phyloP scores from a whole-genome alignment of 768 basidiomycete species.

The Lentinula boryana region DNA sequence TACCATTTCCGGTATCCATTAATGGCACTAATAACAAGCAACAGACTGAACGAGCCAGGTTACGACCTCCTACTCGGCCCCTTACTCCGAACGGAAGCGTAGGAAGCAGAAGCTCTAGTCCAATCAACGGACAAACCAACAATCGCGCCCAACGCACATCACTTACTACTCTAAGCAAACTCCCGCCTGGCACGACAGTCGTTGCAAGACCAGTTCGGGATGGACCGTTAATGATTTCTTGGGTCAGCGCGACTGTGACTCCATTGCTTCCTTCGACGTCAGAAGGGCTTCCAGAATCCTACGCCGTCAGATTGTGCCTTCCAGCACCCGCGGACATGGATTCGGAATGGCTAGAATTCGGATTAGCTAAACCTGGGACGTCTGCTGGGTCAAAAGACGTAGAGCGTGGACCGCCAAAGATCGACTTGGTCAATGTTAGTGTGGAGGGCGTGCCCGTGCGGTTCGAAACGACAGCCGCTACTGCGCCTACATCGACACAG shows the following conservation, averaged over 20 bases:
- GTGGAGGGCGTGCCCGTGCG: slow-evolving; percentile 61
- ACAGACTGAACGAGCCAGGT: slow-evolving; percentile 9
- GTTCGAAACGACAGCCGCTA: slow-evolving; percentile 44
- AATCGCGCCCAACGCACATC: slow-evolving; percentile 22
- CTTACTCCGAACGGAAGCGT: slow-evolving; percentile 29
- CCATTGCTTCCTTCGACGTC: slow-evolving; percentile 29
- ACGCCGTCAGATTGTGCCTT: slow-evolving; percentile 54
- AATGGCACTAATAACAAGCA: slow-evolving; percentile 11
- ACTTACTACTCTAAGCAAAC: slow-evolving; percentile 15
- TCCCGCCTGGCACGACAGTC: slow-evolving; percentile 8
- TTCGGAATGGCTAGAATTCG: slow-evolving; percentile 75
- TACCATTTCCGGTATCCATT: slow-evolving; percentile 40
- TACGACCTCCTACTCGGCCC: slow-evolving; percentile 20
- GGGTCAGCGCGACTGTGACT: slow-evolving; percentile 47
- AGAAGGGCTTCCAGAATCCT: slow-evolving; percentile 31
- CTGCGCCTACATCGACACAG: slow-evolving; percentile 27
- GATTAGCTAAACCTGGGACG: slow-evolving; percentile 41
- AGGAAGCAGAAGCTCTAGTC: slow-evolving; percentile 6
- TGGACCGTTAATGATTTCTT: slow-evolving; percentile 58
- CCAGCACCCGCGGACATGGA: slow-evolving; percentile 53
- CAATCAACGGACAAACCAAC: not conserved
- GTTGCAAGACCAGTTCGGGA: slow-evolving; percentile 34
- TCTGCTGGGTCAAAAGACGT: slow-evolving; percentile 10
- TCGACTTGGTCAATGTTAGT: slow-evolving; percentile 54
- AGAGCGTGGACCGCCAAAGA: slow-evolving; percentile 27